Evolutionary conservation across 2,329 filamentous ascomycete genomes (phyloP).

Genomic region (Colletotrichum salicis): DNA sequence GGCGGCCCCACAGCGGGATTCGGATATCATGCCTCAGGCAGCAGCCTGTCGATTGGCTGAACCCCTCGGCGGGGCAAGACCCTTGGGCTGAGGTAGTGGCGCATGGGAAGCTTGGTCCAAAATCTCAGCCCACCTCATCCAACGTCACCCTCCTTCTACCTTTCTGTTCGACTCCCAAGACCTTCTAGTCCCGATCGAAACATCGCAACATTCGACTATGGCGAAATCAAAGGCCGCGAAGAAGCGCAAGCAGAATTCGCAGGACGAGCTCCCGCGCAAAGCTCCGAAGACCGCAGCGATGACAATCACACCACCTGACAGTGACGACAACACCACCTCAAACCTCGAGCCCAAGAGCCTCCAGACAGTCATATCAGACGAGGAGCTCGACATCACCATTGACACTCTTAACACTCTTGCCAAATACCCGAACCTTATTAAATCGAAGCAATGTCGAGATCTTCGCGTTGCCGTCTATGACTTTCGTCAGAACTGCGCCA

Average conservation of each 20-base stretch:
- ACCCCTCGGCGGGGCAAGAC: slow-evolving; percentile 11
- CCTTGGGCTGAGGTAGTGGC: not conserved
- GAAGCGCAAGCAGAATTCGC: slow-evolving; percentile 57
- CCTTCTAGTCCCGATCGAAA: not conserved
- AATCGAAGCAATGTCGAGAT: slow-evolving; percentile 75
- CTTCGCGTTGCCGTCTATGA: slow-evolving; percentile 74
- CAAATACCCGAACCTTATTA: slow-evolving; percentile 70
- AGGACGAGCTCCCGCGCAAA: slow-evolving; percentile 50
- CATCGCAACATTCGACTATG: slow-evolving; percentile 42
- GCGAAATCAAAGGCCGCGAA: slow-evolving; percentile 54
- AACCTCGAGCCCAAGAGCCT: slow-evolving; percentile 60
- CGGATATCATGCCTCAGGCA: not conserved
- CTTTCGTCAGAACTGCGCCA: slow-evolving; percentile 76
- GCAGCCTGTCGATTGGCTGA: accelerated
- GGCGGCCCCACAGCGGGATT: not conserved
- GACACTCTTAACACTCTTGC: slow-evolving; percentile 71
- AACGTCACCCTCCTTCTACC: not conserved
- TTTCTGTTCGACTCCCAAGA: not conserved
- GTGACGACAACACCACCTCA: slow-evolving; percentile 42
- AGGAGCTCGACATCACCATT: slow-evolving; percentile 74
- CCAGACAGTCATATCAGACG: slow-evolving; percentile 65
- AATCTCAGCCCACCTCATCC: not conserved
- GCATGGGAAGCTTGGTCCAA: not conserved
- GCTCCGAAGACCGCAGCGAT: slow-evolving; percentile 48
- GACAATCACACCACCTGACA: slow-evolving; percentile 46